Conservation (phyloP, 1,284 basidiomycete genomes). For the Ceratobasidium sp. region DNA sequence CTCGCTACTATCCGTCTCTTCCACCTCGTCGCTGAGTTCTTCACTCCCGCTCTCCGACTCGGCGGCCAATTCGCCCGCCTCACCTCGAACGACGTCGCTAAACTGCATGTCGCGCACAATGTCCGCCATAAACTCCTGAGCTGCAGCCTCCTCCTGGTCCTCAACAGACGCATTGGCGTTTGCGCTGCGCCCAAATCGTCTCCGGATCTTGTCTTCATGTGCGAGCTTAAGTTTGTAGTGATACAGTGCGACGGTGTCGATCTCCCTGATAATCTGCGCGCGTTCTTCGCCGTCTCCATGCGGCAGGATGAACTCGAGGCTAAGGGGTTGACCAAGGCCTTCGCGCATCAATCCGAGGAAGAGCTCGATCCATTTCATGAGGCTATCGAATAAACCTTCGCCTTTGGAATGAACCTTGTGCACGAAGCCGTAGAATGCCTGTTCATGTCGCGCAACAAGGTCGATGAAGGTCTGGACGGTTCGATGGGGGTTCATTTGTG, state of each 20-base stretch:
- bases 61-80: conserved; percentile 79
- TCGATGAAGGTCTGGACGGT: conserved; percentile 96
- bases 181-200: conserved; percentile 70
- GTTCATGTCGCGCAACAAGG: conserved; percentile 92
- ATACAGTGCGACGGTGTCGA: conserved; percentile 85
- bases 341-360: conserved; percentile 94
- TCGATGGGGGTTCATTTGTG: conserved; percentile 79
- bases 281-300: conserved; percentile 73
- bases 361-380: conserved; percentile 97
- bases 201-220: conserved; percentile 85
- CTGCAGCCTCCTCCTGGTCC: conserved; percentile 71
- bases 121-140: conserved; percentile 73
- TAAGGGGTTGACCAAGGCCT: conserved; percentile 75
- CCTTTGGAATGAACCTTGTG: conserved; percentile 99
- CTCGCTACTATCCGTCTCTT: conserved; percentile 46
- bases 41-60: conserved; percentile 56
- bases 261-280: conserved; percentile 75
- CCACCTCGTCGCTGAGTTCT: conserved; percentile 65
- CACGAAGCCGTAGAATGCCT: conserved; percentile 95
- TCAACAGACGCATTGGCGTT: conserved; percentile 57
- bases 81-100: conserved; percentile 75
- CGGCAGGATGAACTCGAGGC: conserved; percentile 86
- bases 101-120: conserved; percentile 81
- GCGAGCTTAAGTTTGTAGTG: conserved; percentile 91
- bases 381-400: conserved; percentile 87